These are phyloP conservation scores for Bipolaris zeicola DNA, from an alignment of 2,329 filamentous ascomycete species.

Conservation along the genomic window DNA sequence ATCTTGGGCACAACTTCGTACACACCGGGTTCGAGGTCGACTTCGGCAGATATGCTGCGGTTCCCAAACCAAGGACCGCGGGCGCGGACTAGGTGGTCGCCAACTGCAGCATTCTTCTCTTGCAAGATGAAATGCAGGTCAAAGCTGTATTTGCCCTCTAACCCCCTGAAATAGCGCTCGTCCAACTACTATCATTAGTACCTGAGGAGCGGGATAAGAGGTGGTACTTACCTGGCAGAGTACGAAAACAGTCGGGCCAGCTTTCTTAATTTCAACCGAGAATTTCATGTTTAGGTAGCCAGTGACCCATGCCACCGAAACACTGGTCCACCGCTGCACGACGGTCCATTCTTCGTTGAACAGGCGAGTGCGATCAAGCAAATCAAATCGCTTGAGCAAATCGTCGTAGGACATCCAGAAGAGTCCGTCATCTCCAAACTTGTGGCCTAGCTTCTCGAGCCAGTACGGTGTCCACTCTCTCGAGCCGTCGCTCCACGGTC, in stretches of 20 bases:
- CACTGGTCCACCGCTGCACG: constrained; percentile 64
- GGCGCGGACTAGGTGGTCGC: constrained; percentile 61
- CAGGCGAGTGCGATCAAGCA: constrained; percentile 64
- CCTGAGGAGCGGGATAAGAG: constrained; percentile 32
- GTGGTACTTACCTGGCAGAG: constrained; percentile 57
- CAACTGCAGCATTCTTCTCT: constrained; percentile 54
- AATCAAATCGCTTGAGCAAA: constrained; percentile 60
- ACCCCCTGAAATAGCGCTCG: constrained; percentile 62
- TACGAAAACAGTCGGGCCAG: constrained; percentile 61
- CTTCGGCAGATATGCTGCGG: constrained; percentile 76
- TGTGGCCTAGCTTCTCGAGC: constrained; percentile 71
- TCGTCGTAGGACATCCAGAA: constrained; percentile 68
- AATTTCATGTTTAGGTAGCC: constrained; percentile 68
- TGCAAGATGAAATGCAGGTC: constrained; percentile 64
- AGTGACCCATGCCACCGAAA: constrained; percentile 64
- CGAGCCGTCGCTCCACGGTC: constrained; percentile 79
- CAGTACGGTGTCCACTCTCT: constrained; percentile 83
- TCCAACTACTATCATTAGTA: constrained; percentile 58
- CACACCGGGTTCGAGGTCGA: constrained; percentile 72
- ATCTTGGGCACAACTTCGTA: constrained; percentile 78
- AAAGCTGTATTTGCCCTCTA: constrained; percentile 62
- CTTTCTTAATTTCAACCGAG: constrained; percentile 58
- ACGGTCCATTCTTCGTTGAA: constrained; percentile 65
- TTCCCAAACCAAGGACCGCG: constrained; percentile 62
- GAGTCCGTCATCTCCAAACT: constrained; percentile 74